These are phyloP conservation scores for Cenchrus americanus DNA, from an alignment of 176 grass and related monocot genomes.

Conservation along the genomic window DNA sequence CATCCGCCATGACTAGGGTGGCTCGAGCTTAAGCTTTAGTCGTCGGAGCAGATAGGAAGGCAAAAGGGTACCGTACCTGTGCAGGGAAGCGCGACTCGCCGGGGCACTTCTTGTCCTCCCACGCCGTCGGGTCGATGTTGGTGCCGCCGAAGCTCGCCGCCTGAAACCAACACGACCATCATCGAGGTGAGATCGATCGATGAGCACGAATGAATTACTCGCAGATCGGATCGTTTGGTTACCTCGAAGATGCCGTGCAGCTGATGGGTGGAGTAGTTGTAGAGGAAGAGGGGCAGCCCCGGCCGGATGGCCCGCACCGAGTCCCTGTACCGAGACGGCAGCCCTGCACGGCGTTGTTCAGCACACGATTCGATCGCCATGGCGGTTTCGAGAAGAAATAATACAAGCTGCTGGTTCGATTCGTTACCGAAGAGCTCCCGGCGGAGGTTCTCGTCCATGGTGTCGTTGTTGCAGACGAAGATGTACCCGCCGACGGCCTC, in stretches of 20 bases:
- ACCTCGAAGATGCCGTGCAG: slow-evolving; percentile 99
- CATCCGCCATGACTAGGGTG: background rate
- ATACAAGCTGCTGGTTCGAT: too few relatives aligned
- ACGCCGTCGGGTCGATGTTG: slow-evolving; percentile 96
- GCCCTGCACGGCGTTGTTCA: background rate
- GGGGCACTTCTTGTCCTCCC: slow-evolving; percentile 98
- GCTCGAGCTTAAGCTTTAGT: background rate
- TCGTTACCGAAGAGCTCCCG: slow-evolving; percentile 89
- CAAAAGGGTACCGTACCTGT: slow-evolving; percentile 55
- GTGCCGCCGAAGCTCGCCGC: slow-evolving; percentile 93
- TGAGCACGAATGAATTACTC: background rate
- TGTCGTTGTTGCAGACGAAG: slow-evolving; percentile 99
- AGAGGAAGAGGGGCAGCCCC: slow-evolving; percentile 94
- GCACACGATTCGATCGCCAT: background rate
- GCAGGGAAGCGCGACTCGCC: slow-evolving; percentile 97
- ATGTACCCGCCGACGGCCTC: slow-evolving; percentile 93
- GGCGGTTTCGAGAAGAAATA: background rate
- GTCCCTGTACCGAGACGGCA: slow-evolving; percentile 94
- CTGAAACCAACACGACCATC: slow-evolving; percentile 16
- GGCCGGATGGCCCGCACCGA: slow-evolving; percentile 91
- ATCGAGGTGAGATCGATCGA: background rate
- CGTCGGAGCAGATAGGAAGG: background rate
- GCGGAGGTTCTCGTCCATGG: slow-evolving; percentile 96
- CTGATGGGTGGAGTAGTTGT: slow-evolving; percentile 99
- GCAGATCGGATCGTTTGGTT: background rate